These are phyloP conservation scores for Chamaenerion angustifolium DNA, from an alignment of 345 rosid genomes.

Conservation along the genomic window DNA sequence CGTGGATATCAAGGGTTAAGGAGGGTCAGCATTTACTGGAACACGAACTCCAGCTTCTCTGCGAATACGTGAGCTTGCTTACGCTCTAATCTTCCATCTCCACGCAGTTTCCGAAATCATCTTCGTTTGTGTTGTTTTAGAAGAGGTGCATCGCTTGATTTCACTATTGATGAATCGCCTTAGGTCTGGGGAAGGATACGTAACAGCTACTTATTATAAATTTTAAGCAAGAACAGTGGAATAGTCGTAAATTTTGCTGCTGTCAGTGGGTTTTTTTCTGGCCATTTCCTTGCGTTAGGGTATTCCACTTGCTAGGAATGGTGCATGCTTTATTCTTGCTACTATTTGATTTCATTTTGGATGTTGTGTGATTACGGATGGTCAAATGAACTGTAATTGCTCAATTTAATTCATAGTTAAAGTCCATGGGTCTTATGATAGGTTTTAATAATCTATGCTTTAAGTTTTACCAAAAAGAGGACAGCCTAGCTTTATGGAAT, in stretches of 20 bases:
- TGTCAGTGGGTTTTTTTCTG: no score
- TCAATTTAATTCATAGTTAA: background rate
- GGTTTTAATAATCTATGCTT: background rate
- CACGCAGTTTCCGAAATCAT: background rate
- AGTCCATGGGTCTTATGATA: background rate
- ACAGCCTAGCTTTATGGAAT: no score
- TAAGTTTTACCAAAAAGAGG: background rate
- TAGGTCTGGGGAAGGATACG: background rate
- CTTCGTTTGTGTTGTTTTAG: background rate
- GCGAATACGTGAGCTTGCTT: conserved; percentile 55
- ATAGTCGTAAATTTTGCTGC: no score
- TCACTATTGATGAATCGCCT: no score
- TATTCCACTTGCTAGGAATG: no score
- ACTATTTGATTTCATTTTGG: no score
- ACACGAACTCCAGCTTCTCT: conserved; percentile 94
- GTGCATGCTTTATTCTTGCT: no score
- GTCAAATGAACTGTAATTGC: no score
- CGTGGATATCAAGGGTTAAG: conserved; percentile 89
- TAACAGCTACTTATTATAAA: no score
- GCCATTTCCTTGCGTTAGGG: no score
- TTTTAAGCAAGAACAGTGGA: no score
- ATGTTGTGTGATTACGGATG: no score
- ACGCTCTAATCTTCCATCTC: background rate
- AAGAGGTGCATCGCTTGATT: background rate
- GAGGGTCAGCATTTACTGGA: conserved; percentile 85